Percentiles rank a stretch among this genome's conserved stretches.
Evolutionary conservation across 768 basidiomycete species (phyloP).

Genomic region (Boletus rubescentipes): DNA sequence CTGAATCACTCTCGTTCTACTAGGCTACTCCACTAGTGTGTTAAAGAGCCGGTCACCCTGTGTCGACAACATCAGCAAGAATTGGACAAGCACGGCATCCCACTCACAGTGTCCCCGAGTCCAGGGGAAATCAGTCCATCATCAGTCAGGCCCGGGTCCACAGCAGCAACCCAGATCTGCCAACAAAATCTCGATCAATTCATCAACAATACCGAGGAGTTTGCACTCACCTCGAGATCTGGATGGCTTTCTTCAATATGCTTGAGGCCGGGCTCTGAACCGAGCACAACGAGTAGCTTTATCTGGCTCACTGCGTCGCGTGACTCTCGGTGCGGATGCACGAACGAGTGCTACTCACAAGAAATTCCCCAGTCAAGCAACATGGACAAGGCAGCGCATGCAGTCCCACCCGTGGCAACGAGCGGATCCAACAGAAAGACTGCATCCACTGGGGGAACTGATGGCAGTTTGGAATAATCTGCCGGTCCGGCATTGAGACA

Average conservation of each 20-base stretch:
- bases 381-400: slow-evolving; percentile 84
- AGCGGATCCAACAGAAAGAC: slow-evolving; percentile 91
- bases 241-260: slow-evolving; percentile 69
- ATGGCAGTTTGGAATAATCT: slow-evolving; percentile 92
- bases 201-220: neutral
- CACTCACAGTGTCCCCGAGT: slow-evolving; percentile 82
- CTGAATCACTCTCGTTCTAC: neutral
- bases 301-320: slow-evolving; percentile 55
- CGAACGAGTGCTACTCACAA: slow-evolving; percentile 38
- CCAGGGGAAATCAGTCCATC: slow-evolving; percentile 88
- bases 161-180: slow-evolving; percentile 85
- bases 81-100: neutral
- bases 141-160: slow-evolving; percentile 68
- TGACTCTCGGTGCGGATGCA: neutral
- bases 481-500: neutral
- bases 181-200: neutral
- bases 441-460: slow-evolving; percentile 69
- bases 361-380: slow-evolving; percentile 81
- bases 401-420: slow-evolving; percentile 93
- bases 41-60: slow-evolving; percentile 88
- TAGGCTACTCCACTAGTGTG: slow-evolving; percentile 56
- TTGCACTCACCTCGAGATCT: slow-evolving; percentile 63
- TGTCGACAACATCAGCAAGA: slow-evolving; percentile 1
- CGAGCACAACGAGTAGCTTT: slow-evolving; percentile 82
- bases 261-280: slow-evolving; percentile 68